phyloP scores from a whole-genome alignment of 2,329 filamentous ascomycete genomes.

The Madurella mycetomatis region DNA sequence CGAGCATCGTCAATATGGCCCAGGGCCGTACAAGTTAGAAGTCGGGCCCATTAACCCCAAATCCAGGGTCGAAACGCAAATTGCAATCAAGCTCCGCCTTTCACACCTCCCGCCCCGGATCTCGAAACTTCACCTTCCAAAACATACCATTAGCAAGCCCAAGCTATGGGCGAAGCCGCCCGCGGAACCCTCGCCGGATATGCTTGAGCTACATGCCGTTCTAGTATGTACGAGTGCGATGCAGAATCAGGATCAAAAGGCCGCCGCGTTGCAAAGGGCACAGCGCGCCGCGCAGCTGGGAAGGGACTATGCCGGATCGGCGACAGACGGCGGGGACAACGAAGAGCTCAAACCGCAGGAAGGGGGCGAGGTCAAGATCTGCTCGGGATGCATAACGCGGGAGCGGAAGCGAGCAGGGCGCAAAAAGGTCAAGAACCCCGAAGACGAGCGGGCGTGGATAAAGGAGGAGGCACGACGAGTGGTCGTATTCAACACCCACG shows the following conservation, averaged over 20 bases:
- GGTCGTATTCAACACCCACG: slow-evolving; percentile 86
- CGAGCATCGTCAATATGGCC: slow-evolving; percentile 23
- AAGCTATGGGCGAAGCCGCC: slow-evolving; percentile 77
- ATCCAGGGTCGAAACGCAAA: slow-evolving; percentile 94
- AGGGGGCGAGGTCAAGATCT: slow-evolving; percentile 92
- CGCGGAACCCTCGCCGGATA: slow-evolving; percentile 64
- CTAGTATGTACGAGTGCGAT: slow-evolving; percentile 92
- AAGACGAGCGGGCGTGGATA: slow-evolving; percentile 86
- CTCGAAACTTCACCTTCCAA: slow-evolving; percentile 78
- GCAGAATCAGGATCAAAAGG: slow-evolving; percentile 62
- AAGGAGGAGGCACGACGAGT: slow-evolving; percentile 75
- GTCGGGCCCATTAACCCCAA: slow-evolving; percentile 69
- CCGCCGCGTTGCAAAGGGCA: slow-evolving; percentile 62
- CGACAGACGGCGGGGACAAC: slow-evolving; percentile 27
- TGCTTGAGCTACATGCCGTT: slow-evolving; percentile 72
- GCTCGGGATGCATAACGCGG: slow-evolving; percentile 81
- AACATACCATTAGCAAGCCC: slow-evolving; percentile 89
- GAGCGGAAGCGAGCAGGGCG: slow-evolving; percentile 86
- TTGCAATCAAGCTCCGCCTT: slow-evolving; percentile 78
- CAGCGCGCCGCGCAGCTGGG: slow-evolving; percentile 38
- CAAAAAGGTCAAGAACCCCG: slow-evolving; percentile 89
- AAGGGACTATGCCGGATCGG: slow-evolving; percentile 2
- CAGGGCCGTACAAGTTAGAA: slow-evolving; percentile 42
- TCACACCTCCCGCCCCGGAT: slow-evolving; percentile 70
- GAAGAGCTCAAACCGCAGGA: slow-evolving; percentile 61